Evolutionary conservation across 78 protist genomes (phyloP), one percentile per base, ranked within the genome.

Genomic region (Ministeria vibrans): DNA sequence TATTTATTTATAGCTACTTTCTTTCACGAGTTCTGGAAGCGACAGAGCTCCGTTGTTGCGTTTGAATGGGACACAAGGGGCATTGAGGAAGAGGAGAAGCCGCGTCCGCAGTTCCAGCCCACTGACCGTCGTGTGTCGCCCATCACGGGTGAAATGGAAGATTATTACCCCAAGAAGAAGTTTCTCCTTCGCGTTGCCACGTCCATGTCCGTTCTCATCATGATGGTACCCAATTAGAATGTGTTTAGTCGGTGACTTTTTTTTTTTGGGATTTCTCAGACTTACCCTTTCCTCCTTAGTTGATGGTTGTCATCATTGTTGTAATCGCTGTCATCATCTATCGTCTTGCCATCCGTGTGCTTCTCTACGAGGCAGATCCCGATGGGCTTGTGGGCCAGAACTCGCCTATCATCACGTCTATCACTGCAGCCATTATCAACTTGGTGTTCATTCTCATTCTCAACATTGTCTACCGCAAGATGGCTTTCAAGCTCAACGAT

Each of bases 21-120:
- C 68, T 66, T 86, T 46, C 23, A 43, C 4, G 89, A 88, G 42
- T 39, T 44, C 36, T 88, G 91, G 91, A 73, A 77, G 83, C 62
- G 85, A 20, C 45, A 32, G 18, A 23, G 59, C 30, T 27, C 72
- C 23, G 3, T 0, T 22, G 7, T 45, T 0, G 78, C 38, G 20
- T 62, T 36, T 41, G 2, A 9, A 20, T 86, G 80, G 80, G 80
- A 59, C 42, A n/a, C 34, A 34, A 13, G 15, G 13, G 68, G 59
- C 11, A 83, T 20, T 30, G 61, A 32, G 28, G n/a, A 75, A 34
- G 22, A 61, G 34, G 77, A 72, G 38, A 15, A 0, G 0, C 34
- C 0, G 39, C 77, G 77, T 7, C 77, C 63, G 36, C 34, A n/a
- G 64, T 72, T 13, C 42, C 28, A 9, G 28, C 64, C 64, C n/a